phyloP scores from a whole-genome alignment of 495 filamentous ascomycete genomes.

The Parathielavia hyrcaniae region DNA sequence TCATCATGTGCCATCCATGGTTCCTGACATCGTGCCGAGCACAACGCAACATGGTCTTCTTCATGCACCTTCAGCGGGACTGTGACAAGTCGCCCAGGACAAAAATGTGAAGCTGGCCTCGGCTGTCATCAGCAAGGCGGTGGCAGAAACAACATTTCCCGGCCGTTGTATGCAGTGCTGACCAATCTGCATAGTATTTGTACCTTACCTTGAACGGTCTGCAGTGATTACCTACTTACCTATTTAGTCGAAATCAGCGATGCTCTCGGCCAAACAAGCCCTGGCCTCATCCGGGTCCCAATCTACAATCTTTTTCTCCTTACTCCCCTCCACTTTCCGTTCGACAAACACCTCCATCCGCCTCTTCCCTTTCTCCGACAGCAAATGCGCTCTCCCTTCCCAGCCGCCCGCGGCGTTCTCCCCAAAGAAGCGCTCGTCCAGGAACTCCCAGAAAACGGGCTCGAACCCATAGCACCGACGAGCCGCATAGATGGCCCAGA shows the following conservation, averaged over 20 bases:
- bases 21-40: no score
- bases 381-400: slow-evolving; percentile 22
- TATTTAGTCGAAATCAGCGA: slow-evolving; percentile 4
- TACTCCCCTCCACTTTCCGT: slow-evolving; percentile 25
- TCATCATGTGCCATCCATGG: no score
- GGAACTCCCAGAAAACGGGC: slow-evolving; percentile 22
- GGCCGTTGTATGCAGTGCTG: no score
- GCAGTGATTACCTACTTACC: no score
- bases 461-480: slow-evolving; percentile 30
- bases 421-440: slow-evolving; percentile 27
- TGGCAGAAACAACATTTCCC: no score
- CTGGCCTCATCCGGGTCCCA: slow-evolving; percentile 19
- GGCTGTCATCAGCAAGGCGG: no score
- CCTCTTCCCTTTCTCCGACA: slow-evolving; percentile 13
- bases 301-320: slow-evolving; percentile 18
- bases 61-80: no score
- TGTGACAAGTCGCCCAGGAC: no score
- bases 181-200: no score
- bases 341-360: slow-evolving; percentile 22
- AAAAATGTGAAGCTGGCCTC: no score
- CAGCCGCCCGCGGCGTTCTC: slow-evolving; percentile 24
- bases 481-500: slow-evolving; percentile 30
- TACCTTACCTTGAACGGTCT: no score
- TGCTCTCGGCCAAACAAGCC: slow-evolving; percentile 9
- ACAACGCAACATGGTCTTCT: no score